Base-by-base conservation (phyloP, 805 yeast genomes). In the Nakazawaea ernobii region DNA sequence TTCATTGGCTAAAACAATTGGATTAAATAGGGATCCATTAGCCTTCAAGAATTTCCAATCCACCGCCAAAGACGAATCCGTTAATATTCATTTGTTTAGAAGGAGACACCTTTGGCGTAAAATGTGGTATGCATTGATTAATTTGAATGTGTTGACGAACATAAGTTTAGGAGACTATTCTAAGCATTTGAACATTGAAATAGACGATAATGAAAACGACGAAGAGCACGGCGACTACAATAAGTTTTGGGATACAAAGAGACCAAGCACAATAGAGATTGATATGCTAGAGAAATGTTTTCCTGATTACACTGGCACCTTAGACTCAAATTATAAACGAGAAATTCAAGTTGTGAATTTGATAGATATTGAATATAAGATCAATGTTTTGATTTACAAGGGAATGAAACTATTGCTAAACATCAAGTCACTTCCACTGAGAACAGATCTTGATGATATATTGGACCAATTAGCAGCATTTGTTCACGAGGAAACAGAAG, bases 321-420 rank as follows among this genome's bases (percentile, higher is more conserved):
- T 59, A 8, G 44, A 48, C 13, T 11, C 30, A 27, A 48, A 43
- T 29, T 48, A 35, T 33, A 27, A 39, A 20, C 66, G 65, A 51
- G 82, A 77, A 53, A 61, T 74, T 35, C 62, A 71, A 20, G 75
- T 77, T 28, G 76, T 77, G 8, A 65, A 69, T 43, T 72, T 73
- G 55, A 70, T 73, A 37, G 72, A 73, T 24, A 67, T 70, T 27
- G 75, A 77, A 41, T 69, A 70, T 48, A 68, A 69, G 37, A 69
- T 75, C 30, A 78, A 76, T 55, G 62, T 65, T 32, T 56, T 74
- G 44, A 60, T 77, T 2, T 63, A 67, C 40, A 65, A 58, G 47
- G 70, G 70, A 0, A 68, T 72, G 74, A 62, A 59, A 30, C 55
- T 66, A 1, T 49, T 72, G 43, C 56, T 66, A 43, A 55, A 63